Percentiles rank a stretch among this genome's conserved stretches.
Evolutionary conservation across 148 eudicot genomes (phyloP).

Genomic region (Spergularia marina): DNA sequence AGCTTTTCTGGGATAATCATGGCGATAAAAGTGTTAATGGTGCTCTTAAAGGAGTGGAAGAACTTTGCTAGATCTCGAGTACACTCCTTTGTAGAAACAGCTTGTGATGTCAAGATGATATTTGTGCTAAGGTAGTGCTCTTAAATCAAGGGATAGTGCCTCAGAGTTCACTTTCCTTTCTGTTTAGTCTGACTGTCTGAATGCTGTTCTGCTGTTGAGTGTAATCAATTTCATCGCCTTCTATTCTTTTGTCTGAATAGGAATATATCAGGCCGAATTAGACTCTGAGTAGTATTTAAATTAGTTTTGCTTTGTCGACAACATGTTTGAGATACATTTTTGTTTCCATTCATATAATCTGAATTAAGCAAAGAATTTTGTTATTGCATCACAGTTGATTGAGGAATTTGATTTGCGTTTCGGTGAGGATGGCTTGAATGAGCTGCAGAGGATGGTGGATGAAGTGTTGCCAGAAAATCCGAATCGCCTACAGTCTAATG

Average conservation of each 20-base stretch:
- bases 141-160: too few relatives aligned
- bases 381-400: slow-evolving; percentile 37
- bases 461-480: slow-evolving; percentile 55
- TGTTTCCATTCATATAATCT: not conserved
- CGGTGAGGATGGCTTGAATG: slow-evolving; percentile 30
- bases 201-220: too few relatives aligned
- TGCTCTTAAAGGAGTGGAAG: not conserved
- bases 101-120: not conserved
- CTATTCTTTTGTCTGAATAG: too few relatives aligned
- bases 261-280: too few relatives aligned
- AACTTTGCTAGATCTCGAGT: not conserved
- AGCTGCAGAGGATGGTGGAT: slow-evolving; percentile 39
- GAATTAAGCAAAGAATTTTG: not conserved
- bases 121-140: not conserved
- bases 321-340: not conserved
- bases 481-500: slow-evolving; percentile 23
- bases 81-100: not conserved
- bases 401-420: slow-evolving; percentile 46
- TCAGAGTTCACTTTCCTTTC: not conserved
- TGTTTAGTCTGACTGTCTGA: not conserved
- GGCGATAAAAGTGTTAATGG: too few relatives aligned
- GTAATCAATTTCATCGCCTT: too few relatives aligned
- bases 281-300: not conserved
- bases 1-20: not conserved
- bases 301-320: not conserved